Base-by-base conservation (phyloP, 768 basidiomycete genomes). In the Psilocybe azurescens region DNA sequence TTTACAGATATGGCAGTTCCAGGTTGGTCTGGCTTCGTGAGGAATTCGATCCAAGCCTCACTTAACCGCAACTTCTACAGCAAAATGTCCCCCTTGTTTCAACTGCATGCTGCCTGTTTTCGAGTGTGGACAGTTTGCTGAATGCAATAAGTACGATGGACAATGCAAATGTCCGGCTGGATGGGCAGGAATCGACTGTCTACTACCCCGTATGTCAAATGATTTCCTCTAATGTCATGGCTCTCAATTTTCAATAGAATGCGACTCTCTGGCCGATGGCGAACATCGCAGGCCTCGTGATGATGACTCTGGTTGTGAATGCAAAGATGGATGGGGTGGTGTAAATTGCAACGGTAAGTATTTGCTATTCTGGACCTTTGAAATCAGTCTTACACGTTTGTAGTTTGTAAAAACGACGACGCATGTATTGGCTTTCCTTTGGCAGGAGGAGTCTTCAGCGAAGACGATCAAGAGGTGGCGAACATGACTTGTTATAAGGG, bases 121-220 rank as follows among this genome's bases (percentile, higher is more conserved):
- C 75, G 90, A 83, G 0, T 99, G 97, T 71, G 94, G 94, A 1
- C 94, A 99, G 75, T 97, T 87, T 66, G 96, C 95, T 29, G 79
- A 88, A 48, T 99, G 97, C 77, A 90, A 96, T 70, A 83, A 86
- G 53, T 98, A 91, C 71, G 89, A 98, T 71, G 97, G 97, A 1
- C 95, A 97, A 69, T 99, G 97, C 77, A 89, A 94, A 71, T 99
- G 97, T 70, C 95, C 95, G 1, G 85, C 94, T 46, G 97, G 97
- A n/a, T 99, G 96, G 88, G 94, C 95, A 50, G 97, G 97, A 1
- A 90, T 95, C 39, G 97, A 99, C 70, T 99, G 97, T 77, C 77
- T 97, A 56, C 86, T 86, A 7, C 97, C 97, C 20, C 90, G 96
- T 97, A 76, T 52, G 47, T 14, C 41, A 60, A n/a, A 55, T 33